Base-by-base conservation (phyloP, 2,329 filamentous ascomycete species). In the Pseudogymnoascus sp. region DNA sequence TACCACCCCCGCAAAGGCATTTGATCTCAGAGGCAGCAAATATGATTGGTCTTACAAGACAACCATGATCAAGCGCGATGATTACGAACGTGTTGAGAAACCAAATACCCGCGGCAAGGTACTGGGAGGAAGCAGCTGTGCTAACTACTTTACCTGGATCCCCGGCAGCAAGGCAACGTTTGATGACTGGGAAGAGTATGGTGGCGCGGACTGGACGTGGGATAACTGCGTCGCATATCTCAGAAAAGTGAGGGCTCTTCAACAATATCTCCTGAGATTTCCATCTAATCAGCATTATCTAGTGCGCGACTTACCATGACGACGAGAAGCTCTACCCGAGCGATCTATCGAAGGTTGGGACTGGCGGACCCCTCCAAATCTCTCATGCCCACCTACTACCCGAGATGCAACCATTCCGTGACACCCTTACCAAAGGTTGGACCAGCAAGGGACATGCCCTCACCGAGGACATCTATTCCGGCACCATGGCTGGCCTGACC, bases 111-210 rank as follows among this genome's bases (percentile, higher is more conserved):
- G 75, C 19, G 76, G 76, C 2, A 75, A 75, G 62, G 66, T 72
- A 2, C 69, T 77, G 0, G 75, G 77, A 28, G 75, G 75, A 10
- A 84, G 8, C 79, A 84, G 41, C 82, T 85, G 8, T 85, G 84
- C 72, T 78, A 88, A 88, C 74, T 88, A 87, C 71, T 86, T 82
- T 72, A 86, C 84, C 12, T 88, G 84, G 84, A 77, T 85, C 4
- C 83, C 80, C 1, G 85, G 84, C 1, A 82, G 78, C 63, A 79
- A 80, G 62, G 77, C 77, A 2, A 87, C 84, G 0, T 87, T 84
- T 67, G 82, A 81, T 66, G 72, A 76, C 63, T 81, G 79, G 78
- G 76, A 70, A 14, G 75, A 78, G 38, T 80, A 73, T 62, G 78
- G 79, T 28, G 77, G 77, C 1, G 67, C 75, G 1, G 74, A 77